Evolutionary conservation across 345 rosid species (phyloP).

Genomic region (Leavenworthia alabamica): DNA sequence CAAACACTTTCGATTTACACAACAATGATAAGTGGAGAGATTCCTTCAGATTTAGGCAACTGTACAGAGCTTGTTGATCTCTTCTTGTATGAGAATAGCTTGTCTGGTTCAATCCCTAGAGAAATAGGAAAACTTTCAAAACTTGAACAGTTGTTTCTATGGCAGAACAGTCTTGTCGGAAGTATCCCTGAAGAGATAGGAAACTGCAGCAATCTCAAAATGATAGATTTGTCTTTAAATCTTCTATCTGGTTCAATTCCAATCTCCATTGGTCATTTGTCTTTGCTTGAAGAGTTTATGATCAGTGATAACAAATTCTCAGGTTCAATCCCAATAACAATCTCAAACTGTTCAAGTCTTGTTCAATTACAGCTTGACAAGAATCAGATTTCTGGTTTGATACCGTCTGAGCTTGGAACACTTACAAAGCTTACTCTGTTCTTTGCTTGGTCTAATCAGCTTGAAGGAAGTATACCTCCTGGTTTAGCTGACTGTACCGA

Average conservation of each 20-base stretch:
- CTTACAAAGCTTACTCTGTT: conserved; percentile 59
- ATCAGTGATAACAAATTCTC: conserved; percentile 82
- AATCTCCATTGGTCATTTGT: conserved; percentile 49
- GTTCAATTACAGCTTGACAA: conserved; percentile 70
- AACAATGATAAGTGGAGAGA: conserved; percentile 75
- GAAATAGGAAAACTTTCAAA: conserved; percentile 64
- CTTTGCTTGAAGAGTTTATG: conserved; percentile 70
- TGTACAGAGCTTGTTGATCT: conserved; percentile 77
- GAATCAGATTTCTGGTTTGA: conserved; percentile 78
- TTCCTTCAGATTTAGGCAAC: conserved; percentile 75
- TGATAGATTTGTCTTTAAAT: conserved; percentile 76
- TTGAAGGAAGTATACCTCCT: conserved; percentile 86
- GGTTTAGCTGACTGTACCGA: conserved; percentile 48
- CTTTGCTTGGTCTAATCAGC: conserved; percentile 88
- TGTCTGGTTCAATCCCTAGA: conserved; percentile 72
- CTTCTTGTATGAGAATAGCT: conserved; percentile 71
- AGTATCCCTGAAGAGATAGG: conserved; percentile 81
- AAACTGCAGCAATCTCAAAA: conserved; percentile 58
- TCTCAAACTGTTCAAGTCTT: conserved; percentile 62
- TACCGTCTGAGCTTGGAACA: conserved; percentile 69
- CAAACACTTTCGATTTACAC: conserved; percentile 66
- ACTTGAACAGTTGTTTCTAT: conserved; percentile 61
- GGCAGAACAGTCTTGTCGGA: conserved; percentile 80
- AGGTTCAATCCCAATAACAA: conserved; percentile 65
- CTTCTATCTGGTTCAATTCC: conserved; percentile 78